Conservation (phyloP, 305 asterid species). For the Rubia peregrina region DNA sequence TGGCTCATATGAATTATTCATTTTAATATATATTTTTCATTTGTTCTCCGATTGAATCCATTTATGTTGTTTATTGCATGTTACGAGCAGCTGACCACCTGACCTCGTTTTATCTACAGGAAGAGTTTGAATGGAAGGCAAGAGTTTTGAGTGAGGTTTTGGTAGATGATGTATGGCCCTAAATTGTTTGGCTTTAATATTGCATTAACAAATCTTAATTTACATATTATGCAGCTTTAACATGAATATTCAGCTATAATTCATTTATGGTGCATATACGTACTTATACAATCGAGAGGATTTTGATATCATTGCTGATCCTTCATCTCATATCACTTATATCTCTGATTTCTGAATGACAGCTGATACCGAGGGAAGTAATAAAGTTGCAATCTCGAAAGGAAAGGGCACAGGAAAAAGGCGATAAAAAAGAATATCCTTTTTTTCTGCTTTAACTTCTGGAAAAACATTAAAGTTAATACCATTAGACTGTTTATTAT, state of each 20-base stretch:
- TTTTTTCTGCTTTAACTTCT: neutral
- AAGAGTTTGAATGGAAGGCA: constrained; percentile 9
- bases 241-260: neutral
- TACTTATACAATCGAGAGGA: too few species aligned
- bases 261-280: neutral
- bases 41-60: neutral
- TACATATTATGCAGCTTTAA: too few species aligned
- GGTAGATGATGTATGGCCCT: constrained; percentile 13
- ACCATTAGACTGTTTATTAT: too few species aligned
- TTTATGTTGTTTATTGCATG: neutral
- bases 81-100: neutral
- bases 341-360: too few species aligned
- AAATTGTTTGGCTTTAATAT: neutral
- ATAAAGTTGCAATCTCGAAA: neutral
- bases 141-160: constrained; percentile 9
- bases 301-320: too few species aligned
- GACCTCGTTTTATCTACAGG: constrained; percentile 5
- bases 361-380: neutral
- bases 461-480: neutral
- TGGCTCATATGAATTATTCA: neutral
- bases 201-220: neutral
- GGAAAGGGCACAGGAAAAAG: constrained; percentile 6
- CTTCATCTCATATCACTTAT: too few species aligned
- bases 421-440: constrained; percentile 10
- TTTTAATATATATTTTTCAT: neutral